Evolutionary conservation across 1,284 basidiomycete species (phyloP).

Genomic region (Pseudozyma pruni): DNA sequence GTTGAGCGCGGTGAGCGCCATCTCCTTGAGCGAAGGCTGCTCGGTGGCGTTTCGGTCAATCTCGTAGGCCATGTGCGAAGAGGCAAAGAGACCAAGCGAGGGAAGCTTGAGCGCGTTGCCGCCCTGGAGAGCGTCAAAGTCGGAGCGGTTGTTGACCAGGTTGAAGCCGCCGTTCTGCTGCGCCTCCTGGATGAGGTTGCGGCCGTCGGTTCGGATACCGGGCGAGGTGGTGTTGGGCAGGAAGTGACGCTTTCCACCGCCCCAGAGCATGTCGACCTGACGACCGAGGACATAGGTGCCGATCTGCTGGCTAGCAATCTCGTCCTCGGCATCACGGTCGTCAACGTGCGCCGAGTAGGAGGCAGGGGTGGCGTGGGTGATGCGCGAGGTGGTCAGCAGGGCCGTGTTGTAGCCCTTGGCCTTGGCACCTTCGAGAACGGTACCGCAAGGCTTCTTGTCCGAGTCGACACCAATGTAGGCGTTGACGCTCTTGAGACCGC

Average conservation of each 20-base stretch:
- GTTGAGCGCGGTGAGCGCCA: constrained; percentile 65
- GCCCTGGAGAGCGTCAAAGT: constrained; percentile 57
- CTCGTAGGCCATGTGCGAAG: constrained; percentile 66
- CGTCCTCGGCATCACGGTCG: constrained; percentile 66
- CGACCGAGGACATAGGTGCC: constrained; percentile 63
- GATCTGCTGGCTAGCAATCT: constrained; percentile 64
- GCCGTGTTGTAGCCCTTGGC: constrained; percentile 62
- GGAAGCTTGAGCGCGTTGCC: constrained; percentile 40
- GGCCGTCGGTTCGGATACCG: constrained; percentile 58
- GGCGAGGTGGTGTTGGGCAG: constrained; percentile 60
- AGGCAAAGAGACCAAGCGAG: constrained; percentile 57
- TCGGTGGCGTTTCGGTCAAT: constrained; percentile 61
- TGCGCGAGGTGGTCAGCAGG: constrained; percentile 64
- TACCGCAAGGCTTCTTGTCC: constrained; percentile 66
- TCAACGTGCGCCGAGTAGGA: constrained; percentile 63
- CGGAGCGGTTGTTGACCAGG: constrained; percentile 51
- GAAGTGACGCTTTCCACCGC: constrained; percentile 65
- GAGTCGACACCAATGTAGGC: constrained; percentile 65
- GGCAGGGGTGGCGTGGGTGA: constrained; percentile 67
- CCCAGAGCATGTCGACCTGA: constrained; percentile 63
- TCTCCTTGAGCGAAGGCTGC: constrained; percentile 65
- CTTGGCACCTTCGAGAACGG: constrained; percentile 67
- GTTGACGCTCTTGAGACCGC: constrained; percentile 63
- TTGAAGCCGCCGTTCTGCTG: constrained; percentile 50
- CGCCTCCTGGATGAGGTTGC: constrained; percentile 61